These are phyloP conservation scores for Ceratocystis ficicola DNA, from an alignment of 2,329 filamentous ascomycete genomes.

Conservation along the genomic window DNA sequence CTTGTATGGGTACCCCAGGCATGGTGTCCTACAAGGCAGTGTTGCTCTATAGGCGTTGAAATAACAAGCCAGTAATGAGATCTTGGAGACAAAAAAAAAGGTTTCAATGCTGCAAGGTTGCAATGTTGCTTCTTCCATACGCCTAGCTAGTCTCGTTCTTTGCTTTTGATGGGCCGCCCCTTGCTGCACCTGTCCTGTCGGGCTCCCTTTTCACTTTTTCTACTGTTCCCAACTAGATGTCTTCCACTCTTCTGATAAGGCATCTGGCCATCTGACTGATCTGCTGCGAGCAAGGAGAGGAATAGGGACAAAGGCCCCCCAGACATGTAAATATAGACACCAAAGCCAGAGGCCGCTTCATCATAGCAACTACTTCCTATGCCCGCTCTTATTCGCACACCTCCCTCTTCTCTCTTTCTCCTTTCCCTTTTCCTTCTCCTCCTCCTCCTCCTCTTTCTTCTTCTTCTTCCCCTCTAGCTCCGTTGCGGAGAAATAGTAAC, in stretches of 20 bases:
- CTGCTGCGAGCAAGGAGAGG: not conserved
- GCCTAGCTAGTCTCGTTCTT: not conserved
- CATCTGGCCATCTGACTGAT: not conserved
- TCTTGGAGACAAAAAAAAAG: not conserved
- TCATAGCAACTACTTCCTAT: not conserved
- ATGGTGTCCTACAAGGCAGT: not conserved
- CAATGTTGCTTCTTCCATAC: not conserved
- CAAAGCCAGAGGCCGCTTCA: not conserved
- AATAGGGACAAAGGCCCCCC: not conserved
- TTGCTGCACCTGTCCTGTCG: not conserved
- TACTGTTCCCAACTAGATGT: not conserved
- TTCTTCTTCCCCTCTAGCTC: not conserved
- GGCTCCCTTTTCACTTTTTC: not conserved
- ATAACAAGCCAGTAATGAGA: not conserved
- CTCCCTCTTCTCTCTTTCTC: not conserved
- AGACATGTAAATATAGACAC: constrained; percentile 2
- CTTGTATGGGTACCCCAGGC: not conserved
- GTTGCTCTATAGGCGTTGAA: not conserved
- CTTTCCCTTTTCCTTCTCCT: not conserved
- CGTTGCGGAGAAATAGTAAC: constrained; percentile 1
- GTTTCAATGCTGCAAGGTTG: constrained; percentile 3
- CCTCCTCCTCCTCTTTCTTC: not conserved
- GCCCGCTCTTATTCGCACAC: not conserved
- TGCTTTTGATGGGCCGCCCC: not conserved
- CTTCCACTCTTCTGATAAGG: constrained; percentile 1